phyloP scores from a whole-genome alignment of 2,329 filamentous ascomycete genomes.

The Exophiala sp. region DNA sequence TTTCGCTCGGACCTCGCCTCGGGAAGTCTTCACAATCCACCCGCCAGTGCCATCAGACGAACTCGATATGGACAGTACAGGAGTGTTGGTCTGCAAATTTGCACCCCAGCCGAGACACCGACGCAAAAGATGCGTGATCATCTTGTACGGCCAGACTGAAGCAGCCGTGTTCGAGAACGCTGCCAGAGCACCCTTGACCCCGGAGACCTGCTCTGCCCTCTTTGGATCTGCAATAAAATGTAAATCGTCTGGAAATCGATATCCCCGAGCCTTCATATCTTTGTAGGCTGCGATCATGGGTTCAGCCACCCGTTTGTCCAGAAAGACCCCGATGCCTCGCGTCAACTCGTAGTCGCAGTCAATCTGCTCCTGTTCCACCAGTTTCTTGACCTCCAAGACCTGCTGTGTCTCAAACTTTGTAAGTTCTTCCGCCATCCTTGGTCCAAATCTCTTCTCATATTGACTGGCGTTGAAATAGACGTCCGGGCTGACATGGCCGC shows the following conservation, averaged over 20 bases:
- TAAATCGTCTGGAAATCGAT: constrained; percentile 31
- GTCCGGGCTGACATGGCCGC: constrained; percentile 43
- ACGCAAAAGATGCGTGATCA: constrained; percentile 66
- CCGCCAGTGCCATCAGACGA: constrained; percentile 27
- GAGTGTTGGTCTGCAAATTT: constrained; percentile 51
- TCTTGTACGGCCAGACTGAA: constrained; percentile 63
- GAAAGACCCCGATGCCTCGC: constrained; percentile 37
- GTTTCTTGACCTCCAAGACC: constrained; percentile 36
- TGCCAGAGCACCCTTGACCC: constrained; percentile 36
- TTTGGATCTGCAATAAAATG: constrained; percentile 23
- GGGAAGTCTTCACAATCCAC: constrained; percentile 65
- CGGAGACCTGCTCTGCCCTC: constrained; percentile 29
- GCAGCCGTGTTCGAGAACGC: constrained; percentile 34
- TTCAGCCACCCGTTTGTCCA: constrained; percentile 31
- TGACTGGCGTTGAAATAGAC: constrained; percentile 36
- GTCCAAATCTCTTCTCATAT: constrained; percentile 33
- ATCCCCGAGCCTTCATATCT: constrained; percentile 29
- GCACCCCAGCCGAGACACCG: constrained; percentile 47
- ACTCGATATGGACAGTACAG: constrained; percentile 35
- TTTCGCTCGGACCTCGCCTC: constrained; percentile 59
- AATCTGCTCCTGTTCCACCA: constrained; percentile 39
- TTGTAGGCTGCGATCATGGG: constrained; percentile 33
- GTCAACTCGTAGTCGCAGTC: constrained; percentile 42
- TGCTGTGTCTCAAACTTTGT: constrained; percentile 39
- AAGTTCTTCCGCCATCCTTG: constrained; percentile 36